Evolutionary conservation across 2,329 filamentous ascomycete species (phyloP), one percentile per base, ranked within the genome.

Genomic region (Aspergillus persii): DNA sequence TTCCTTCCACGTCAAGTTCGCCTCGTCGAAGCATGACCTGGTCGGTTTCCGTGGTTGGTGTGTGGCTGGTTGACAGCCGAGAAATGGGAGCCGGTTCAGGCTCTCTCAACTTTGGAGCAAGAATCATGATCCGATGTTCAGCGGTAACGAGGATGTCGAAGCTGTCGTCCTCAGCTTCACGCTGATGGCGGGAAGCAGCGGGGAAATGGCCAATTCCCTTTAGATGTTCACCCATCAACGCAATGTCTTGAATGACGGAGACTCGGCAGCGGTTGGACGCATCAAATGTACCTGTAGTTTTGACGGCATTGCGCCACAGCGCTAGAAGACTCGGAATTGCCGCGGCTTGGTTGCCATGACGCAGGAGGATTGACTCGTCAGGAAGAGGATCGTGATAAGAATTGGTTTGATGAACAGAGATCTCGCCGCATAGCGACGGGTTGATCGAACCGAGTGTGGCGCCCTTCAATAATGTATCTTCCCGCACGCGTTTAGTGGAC

Each of bases 1-100:
- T 80, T 50, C 78, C 79, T 47, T 79, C 74, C 15, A 81, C 71
- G 58, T 80, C 79, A 15, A 81, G 71, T 55, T 79, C 76, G 48
- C 78, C 79, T 50, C 70, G 70, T 49, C 66, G 74, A 11, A 81
- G 71, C 65, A 75, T 74, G 31, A 73, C 61, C 61, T 80, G 77
- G 51, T 81, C 78, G 8, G 64, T 66, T n/a, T 74, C 71, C 5
- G 57, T 56, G 15, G 60, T 64, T 23, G 62, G 53, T 41, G 68
- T 60, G 47, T 65, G 61, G 31, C 61, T 65, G 49, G 63, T 56
- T 7, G 57, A 57, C 8, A 58, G 49, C 18, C 61, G 51, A 48
- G 61, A 27, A 7, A 44, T 41, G 36, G 53, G 58, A n/a, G 47
- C 56, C 30, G 65, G 64, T 11, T 67, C 66, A 3, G 69, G 66